Evolutionary conservation across 2,329 filamentous ascomycete species (phyloP).

Genomic region (Mycosphaerelloides madeirae): DNA sequence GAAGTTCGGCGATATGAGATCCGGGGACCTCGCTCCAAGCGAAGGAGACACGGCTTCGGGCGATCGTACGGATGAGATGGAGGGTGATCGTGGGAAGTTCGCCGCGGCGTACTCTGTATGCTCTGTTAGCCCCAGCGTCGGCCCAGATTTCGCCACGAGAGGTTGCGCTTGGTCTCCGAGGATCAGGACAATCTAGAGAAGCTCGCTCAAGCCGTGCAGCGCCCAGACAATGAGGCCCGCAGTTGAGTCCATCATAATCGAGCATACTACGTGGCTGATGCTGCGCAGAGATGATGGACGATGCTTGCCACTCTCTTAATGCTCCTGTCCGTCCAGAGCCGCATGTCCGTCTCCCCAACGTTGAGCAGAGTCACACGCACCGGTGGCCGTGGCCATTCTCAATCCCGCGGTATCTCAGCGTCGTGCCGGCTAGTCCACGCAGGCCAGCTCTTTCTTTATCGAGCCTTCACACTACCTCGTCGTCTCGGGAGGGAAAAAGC

Average conservation of each 20-base stretch:
- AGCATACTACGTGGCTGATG: not conserved
- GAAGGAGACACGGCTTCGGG: no score
- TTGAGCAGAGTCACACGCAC: slow-evolving; percentile 10
- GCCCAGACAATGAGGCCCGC: not conserved
- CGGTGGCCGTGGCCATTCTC: slow-evolving; percentile 22
- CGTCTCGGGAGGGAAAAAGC: no score
- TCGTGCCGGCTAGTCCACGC: no score
- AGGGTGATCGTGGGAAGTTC: slow-evolving; percentile 2
- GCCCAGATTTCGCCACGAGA: not conserved
- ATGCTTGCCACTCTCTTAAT: not conserved
- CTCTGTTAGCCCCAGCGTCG: slow-evolving; percentile 9
- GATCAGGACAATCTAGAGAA: slow-evolving; percentile 1
- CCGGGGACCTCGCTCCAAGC: slow-evolving; percentile 36
- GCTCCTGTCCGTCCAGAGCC: not conserved
- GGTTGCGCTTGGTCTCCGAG: not conserved
- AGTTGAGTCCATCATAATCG: not conserved
- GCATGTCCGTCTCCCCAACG: not conserved
- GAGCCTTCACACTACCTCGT: no score
- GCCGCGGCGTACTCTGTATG: slow-evolving; percentile 9
- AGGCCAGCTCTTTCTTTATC: no score
- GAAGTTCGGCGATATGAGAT: slow-evolving; percentile 75
- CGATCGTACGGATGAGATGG: not conserved
- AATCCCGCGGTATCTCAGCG: slow-evolving; percentile 8
- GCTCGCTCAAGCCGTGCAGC: not conserved
- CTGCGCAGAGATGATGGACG: not conserved